Evolutionary conservation across 106 monocot genomes (phyloP), one percentile per base, ranked within the genome.

Genomic region (Posidonia australis): DNA sequence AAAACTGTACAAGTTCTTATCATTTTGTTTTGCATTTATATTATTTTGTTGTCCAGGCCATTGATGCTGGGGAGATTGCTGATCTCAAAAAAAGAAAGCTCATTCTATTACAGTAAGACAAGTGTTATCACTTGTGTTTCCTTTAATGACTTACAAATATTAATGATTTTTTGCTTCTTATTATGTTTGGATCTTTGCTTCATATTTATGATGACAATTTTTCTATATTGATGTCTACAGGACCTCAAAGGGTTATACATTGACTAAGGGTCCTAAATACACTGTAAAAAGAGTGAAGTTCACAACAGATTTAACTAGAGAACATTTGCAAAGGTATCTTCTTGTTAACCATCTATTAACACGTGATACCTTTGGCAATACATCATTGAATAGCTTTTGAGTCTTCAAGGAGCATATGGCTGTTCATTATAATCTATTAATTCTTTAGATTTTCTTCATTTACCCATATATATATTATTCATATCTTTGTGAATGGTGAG

Each of bases 1-100:
- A 36, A 36, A 36, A 7, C 36, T 36, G 36, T 4, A 36, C 5
- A 36, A 36, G 36, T 24, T 32, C 16, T 36, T 14, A n/a, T 20
- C 20, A 32, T 32, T 61, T 13, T 5, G 3, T 61, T 29, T 29
- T 14, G 30, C 24, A 46, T 19, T 57, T 20, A 55, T 58, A 30
- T 51, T 13, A 57, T 19, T 14, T 49, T 11, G 67, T 55, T 31
- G 65, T 68, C 28, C 70, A 92, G 88, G 76, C 24, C 54, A 55
- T 81, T 63, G 73, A 69, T 49, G 72, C 74, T 43, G 75, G 78
- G 42, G 80, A 82, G 62, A 70, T 82, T 67, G 60, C 72, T 28
- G 80, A 77, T 54, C 56, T 92, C 52, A 84, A 82, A 53, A 88
- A 63, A 74, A 88, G 92, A 64, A 87, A 92, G 72, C 91, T 92